These are phyloP conservation scores for Peronosclerospora sorghi DNA, from an alignment of 352 stramenopile genomes.

Conservation along the genomic window DNA sequence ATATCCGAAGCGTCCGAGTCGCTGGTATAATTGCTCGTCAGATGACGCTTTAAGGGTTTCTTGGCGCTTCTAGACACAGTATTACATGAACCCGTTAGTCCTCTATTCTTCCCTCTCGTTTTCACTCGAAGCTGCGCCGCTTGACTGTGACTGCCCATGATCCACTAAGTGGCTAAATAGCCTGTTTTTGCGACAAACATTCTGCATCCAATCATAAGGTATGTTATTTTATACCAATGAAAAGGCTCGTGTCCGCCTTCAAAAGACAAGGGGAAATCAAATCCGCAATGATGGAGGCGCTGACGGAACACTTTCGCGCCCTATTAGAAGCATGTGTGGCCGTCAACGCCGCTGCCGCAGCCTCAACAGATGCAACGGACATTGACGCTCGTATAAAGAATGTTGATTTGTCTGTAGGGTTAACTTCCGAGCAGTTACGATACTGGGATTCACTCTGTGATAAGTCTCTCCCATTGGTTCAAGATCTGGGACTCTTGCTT, in stretches of 20 bases:
- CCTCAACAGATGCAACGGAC: background rate
- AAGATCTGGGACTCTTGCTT: slow-evolving; percentile 52
- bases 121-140: slow-evolving; percentile 36
- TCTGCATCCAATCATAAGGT: too few relatives aligned
- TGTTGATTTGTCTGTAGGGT: slow-evolving; percentile 8
- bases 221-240: slow-evolving; percentile 9
- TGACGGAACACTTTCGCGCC: slow-evolving; percentile 28
- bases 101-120: slow-evolving; percentile 19
- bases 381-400: slow-evolving; percentile 1
- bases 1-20: slow-evolving; percentile 35
- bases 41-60: slow-evolving; percentile 7
- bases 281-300: slow-evolving; percentile 21
- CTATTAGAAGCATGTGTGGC: slow-evolving; percentile 31
- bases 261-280: background rate
- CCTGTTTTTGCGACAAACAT: too few relatives aligned
- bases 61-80: background rate
- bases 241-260: too few relatives aligned
- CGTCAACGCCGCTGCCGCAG: slow-evolving; percentile 11
- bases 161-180: too few relatives aligned
- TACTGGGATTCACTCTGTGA: slow-evolving; percentile 40
- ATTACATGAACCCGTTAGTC: background rate
- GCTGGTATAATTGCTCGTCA: slow-evolving; percentile 24
- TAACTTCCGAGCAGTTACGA: slow-evolving; percentile 29
- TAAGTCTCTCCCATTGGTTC: slow-evolving; percentile 20
- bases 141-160: slow-evolving; percentile 31